Evolutionary conservation across 805 yeast genomes (phyloP), one percentile per base, ranked within the genome.

Genomic region (Candida takata): DNA sequence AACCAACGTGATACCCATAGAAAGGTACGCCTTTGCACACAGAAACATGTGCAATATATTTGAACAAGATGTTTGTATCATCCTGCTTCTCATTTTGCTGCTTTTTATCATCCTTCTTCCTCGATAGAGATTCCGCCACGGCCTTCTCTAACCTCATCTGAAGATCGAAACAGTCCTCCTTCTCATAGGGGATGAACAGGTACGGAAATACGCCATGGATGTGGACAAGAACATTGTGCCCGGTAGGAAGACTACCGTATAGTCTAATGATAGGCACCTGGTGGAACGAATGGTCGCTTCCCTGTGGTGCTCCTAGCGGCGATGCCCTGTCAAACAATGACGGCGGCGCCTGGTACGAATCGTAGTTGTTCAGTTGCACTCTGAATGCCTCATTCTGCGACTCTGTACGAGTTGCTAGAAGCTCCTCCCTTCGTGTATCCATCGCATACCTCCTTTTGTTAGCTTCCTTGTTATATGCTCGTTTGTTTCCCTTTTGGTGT

Each of bases 201-300:
- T 90, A 92, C 0, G 97, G 98, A 44, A 69, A 84, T 14, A 74
- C 73, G 27, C 90, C 88, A 60, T 88, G 97, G 8, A 92, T 62
- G 55, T 92, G 96, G 1, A 82, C 71, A 11, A 72, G 46, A 9
- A 69, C 67, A 20, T 74, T 72, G 45, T 74, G 76, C 0, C 86
- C 84, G 0, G 77, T 65, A 1, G 73, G 67, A 1, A 80, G 44
- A 10, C 74, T 67, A 0, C 97, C 97, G 60, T 76, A 92, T 0
- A 92, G 58, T 33, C 97, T 61, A 1, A 87, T 61, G 0, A 86
- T 64, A 0, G 97, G 97, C 0, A 83, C 88, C 29, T 70, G 72
- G 3, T 55, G 44, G 24, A 66, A 62, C 6, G 44, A 37, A 30
- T 8, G 36, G 41, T 3, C 52, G 50, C 19, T 15, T 10, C 54